phyloP scores from a whole-genome alignment of 768 basidiomycete genomes.

The Serendipita sp. region DNA sequence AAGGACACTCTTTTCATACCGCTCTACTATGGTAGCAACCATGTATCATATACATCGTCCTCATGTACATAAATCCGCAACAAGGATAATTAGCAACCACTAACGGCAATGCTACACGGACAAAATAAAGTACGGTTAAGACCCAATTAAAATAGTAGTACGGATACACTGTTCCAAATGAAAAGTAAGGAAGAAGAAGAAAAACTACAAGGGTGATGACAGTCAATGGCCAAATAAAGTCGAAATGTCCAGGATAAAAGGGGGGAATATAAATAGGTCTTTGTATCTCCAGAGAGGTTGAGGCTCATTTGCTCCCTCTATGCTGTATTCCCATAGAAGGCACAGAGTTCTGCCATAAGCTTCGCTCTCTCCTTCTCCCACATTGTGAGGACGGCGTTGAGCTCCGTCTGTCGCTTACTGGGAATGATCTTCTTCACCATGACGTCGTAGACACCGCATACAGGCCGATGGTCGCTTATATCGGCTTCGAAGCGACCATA shows the following conservation, averaged over 20 bases:
- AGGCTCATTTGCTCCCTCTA: background rate
- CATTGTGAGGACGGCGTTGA: background rate
- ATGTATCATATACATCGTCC: too few species aligned
- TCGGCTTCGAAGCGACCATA: constrained; percentile 77
- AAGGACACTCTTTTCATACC: too few species aligned
- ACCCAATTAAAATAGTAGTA: too few species aligned
- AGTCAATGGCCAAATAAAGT: too few species aligned
- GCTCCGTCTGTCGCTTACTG: constrained; percentile 29
- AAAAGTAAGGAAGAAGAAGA: too few species aligned
- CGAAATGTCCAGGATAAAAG: background rate
- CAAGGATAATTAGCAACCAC: too few species aligned
- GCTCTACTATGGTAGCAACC: too few species aligned
- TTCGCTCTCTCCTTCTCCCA: background rate
- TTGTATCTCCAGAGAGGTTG: background rate
- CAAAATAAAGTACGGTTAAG: too few species aligned
- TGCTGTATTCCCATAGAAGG: background rate
- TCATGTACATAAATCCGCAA: too few species aligned
- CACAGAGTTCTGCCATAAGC: background rate
- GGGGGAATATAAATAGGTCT: background rate
- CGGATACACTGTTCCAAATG: too few species aligned
- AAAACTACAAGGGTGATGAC: background rate
- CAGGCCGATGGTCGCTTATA: constrained; percentile 80
- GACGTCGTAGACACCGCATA: constrained; percentile 63
- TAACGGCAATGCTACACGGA: too few species aligned
- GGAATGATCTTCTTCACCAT: constrained; percentile 56